These are phyloP conservation scores for Metrosideros polymorpha DNA, from an alignment of 441 rosid species.

Conservation along the genomic window DNA sequence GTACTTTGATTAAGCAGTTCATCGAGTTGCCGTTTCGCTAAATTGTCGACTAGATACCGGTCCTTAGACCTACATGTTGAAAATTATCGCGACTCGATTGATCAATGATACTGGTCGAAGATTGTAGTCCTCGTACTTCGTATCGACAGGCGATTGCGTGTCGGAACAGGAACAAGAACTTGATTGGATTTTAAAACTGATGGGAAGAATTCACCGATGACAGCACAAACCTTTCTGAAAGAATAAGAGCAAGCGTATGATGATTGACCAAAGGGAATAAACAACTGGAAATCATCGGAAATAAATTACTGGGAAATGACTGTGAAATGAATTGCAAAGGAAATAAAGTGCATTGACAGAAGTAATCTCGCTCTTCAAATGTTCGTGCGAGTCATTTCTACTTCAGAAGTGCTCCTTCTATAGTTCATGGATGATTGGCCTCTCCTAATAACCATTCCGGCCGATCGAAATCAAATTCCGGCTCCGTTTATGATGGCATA, in stretches of 20 bases:
- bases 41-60: neutral
- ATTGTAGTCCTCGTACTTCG: neutral
- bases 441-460: neutral
- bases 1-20: neutral
- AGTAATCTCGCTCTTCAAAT: neutral
- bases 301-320: neutral
- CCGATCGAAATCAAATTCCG: neutral
- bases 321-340: neutral
- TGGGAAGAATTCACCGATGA: neutral
- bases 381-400: neutral
- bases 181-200: neutral
- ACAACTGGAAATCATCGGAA: neutral
- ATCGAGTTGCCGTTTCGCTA: neutral
- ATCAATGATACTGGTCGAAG: neutral
- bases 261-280: neutral
- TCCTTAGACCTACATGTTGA: neutral
- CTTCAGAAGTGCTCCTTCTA: neutral
- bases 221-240: neutral
- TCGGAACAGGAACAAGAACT: neutral
- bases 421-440: neutral
- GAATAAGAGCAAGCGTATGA: neutral
- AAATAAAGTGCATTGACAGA: neutral
- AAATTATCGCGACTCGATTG: neutral
- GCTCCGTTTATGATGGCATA: neutral
- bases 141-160: neutral